phyloP scores from a whole-genome alignment of 2,329 filamentous ascomycete genomes.

The Madurella fahalii region DNA sequence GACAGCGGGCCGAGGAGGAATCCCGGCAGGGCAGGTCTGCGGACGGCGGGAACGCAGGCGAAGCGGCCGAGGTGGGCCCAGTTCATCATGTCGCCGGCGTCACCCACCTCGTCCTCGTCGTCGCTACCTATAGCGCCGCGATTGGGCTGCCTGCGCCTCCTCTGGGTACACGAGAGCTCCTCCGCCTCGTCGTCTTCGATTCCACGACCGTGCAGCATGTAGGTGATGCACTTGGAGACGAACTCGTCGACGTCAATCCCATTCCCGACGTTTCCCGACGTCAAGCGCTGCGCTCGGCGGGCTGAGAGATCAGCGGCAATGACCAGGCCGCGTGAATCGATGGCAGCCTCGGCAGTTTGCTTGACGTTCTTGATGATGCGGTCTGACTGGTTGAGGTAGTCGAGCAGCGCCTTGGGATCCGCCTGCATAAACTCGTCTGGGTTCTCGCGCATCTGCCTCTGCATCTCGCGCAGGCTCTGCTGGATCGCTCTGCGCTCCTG shows the following conservation, averaged over 20 bases:
- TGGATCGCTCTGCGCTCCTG: slow-evolving; percentile 69
- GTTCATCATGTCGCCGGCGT: slow-evolving; percentile 73
- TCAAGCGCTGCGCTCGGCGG: slow-evolving; percentile 70
- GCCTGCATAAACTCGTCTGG: slow-evolving; percentile 66
- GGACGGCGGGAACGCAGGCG: slow-evolving; percentile 69
- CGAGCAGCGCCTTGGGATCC: slow-evolving; percentile 60
- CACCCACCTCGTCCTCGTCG: slow-evolving; percentile 62
- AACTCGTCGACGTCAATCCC: slow-evolving; percentile 90
- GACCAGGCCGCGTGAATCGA: slow-evolving; percentile 84
- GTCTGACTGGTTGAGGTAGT: slow-evolving; percentile 65
- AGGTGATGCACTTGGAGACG: slow-evolving; percentile 81
- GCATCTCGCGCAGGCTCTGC: slow-evolving; percentile 64
- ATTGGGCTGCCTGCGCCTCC: slow-evolving; percentile 39
- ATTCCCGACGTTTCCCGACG: slow-evolving; percentile 66
- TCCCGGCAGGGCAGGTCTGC: slow-evolving; percentile 71
- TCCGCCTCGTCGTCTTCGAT: slow-evolving; percentile 49
- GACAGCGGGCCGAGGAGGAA: slow-evolving; percentile 88
- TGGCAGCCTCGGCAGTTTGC: slow-evolving; percentile 84
- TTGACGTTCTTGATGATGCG: slow-evolving; percentile 64
- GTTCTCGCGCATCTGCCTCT: slow-evolving; percentile 50
- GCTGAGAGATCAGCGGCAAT: slow-evolving; percentile 74
- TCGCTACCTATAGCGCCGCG: slow-evolving; percentile 44
- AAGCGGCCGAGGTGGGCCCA: slow-evolving; percentile 80
- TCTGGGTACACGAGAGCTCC: slow-evolving; percentile 48
- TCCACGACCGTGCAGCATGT: slow-evolving; percentile 68